A percentile compares a stretch with the other conserved stretches of the same genome.
These are phyloP conservation scores for Candida yuanshanica DNA, from an alignment of 805 yeast genomes.

Conservation along the genomic window DNA sequence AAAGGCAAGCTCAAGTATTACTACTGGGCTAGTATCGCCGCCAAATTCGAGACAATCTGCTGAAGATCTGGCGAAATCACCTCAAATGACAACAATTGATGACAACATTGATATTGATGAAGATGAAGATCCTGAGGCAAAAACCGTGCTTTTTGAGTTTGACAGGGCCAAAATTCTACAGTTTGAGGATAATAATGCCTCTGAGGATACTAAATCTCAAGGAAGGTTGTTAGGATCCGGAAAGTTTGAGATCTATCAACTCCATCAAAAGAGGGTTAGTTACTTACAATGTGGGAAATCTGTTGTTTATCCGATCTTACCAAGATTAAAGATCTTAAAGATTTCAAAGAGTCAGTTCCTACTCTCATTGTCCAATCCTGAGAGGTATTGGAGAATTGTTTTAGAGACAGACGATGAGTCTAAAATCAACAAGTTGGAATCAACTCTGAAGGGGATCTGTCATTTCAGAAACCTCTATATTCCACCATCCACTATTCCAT, in stretches of 20 bases:
- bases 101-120: slow-evolving; percentile 1
- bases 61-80: neutral
- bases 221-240: slow-evolving; percentile 60
- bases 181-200: slow-evolving; percentile 17
- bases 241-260: slow-evolving; percentile 49
- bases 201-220: slow-evolving; percentile 10
- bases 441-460: slow-evolving; percentile 27
- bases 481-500: slow-evolving; percentile 2
- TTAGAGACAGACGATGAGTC: slow-evolving; percentile 20
- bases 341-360: slow-evolving; percentile 44
- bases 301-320: slow-evolving; percentile 69
- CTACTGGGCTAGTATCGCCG: slow-evolving; percentile 3
- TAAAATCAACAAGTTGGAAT: slow-evolving; percentile 23
- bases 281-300: slow-evolving; percentile 55
- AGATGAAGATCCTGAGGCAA: slow-evolving; percentile 13
- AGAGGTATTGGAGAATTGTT: slow-evolving; percentile 62
- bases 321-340: slow-evolving; percentile 53
- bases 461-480: slow-evolving; percentile 36
- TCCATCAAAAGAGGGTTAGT: slow-evolving; percentile 51
- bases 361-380: slow-evolving; percentile 67
- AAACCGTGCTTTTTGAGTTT: slow-evolving; percentile 14
- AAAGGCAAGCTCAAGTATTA: slow-evolving; percentile 7
- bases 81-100: neutral
- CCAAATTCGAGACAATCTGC: slow-evolving; percentile 2
- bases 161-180: slow-evolving; percentile 19